phyloP scores from a whole-genome alignment of 2,329 filamentous ascomycete species.

The Fonsecaea multimorphosa region DNA sequence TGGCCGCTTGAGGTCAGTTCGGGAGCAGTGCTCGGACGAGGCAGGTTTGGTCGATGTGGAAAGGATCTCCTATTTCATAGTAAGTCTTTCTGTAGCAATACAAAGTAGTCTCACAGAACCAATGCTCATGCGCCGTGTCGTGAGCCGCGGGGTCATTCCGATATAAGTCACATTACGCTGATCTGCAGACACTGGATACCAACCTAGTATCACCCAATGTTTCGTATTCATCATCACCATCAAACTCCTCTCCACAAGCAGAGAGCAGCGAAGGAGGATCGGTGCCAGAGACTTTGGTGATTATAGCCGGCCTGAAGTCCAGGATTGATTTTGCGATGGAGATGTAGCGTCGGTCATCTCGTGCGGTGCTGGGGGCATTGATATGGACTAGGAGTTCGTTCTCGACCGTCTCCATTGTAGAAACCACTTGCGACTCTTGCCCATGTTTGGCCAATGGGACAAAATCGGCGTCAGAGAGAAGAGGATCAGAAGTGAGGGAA shows the following conservation, averaged over 20 bases:
- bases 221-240: neutral
- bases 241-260: neutral
- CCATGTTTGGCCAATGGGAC: slow-evolving; percentile 1
- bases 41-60: neutral
- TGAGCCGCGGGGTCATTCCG: neutral
- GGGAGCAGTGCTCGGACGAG: slow-evolving; percentile 31
- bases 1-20: slow-evolving; percentile 5
- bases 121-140: neutral
- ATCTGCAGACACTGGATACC: slow-evolving; percentile 11
- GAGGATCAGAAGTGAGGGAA: neutral
- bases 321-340: slow-evolving; percentile 48
- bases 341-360: slow-evolving; percentile 49
- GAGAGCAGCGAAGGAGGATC: neutral
- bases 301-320: slow-evolving; percentile 42
- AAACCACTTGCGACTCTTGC: neutral
- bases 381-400: slow-evolving; percentile 52
- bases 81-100: slow-evolving; percentile 4
- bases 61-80: neutral
- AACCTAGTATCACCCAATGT: slow-evolving; percentile 14
- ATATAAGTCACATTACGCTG: neutral
- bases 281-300: slow-evolving; percentile 41
- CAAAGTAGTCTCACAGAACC: neutral
- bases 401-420: slow-evolving; percentile 27
- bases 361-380: slow-evolving; percentile 46
- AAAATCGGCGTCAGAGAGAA: neutral